Evolutionary conservation across 2,329 filamentous ascomycete species (phyloP), one percentile per base, ranked within the genome.

Genomic region (Leptographium lundbergii): DNA sequence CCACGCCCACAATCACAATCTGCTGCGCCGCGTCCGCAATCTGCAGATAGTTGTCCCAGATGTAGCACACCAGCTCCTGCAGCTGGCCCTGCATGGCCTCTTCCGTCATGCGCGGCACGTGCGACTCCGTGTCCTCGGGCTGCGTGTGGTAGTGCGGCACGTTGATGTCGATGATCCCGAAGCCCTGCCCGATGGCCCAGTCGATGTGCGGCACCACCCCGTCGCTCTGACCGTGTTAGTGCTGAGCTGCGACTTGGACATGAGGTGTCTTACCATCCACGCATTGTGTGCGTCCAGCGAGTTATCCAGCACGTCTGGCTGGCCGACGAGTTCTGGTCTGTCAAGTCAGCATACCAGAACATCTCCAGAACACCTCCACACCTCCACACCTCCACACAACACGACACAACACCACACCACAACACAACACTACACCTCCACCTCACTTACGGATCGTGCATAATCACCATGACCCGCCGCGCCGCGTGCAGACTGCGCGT

Each of bases 31-130:
- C 74, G 22, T 88, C 80, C 56, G 85, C 85, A 36, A 88, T 78
- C 75, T 96, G 89, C 24, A 99, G 84, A 68, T 96, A 96, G 68
- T 99, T 99, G 66, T 96, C 91, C 94, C 94, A 99, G 17, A 99
- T 76, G 67, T 96, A 97, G 61, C 81, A 84, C 5, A 92, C 83
- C 13, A 96, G 75, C 61, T 92, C 85, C 62, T 87, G 84, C 0
- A 82, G 85, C 70, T 82, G 81, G 58, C 77, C 75, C 62, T 86
- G 78, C 9, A 83, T 68, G 1, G 71, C 72, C 57, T 70, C 72
- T 64, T 80, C 80, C 34, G 72, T 72, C 32, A 73, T 69, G 2
- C 70, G 67, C 0, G 76, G 73, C 2, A 73, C 77, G 61, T 73
- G 77, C 1, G 77, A 67, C 42, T 81, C 78, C 14, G 71, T 71